phyloP scores from a whole-genome alignment of 495 filamentous ascomycete genomes.

The Hyaloscypha variabilis region DNA sequence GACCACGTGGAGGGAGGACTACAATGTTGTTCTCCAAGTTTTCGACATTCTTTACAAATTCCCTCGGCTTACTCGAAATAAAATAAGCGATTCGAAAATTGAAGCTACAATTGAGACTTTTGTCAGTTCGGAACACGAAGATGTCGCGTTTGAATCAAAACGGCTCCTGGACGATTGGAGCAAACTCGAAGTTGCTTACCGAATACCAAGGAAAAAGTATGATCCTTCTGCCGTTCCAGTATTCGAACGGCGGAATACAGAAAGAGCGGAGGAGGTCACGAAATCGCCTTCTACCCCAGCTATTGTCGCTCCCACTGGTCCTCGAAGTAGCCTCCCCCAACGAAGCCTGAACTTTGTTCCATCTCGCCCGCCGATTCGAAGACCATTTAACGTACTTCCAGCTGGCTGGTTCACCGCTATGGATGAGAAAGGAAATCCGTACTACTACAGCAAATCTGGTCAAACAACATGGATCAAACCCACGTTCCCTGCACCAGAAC shows the following conservation, averaged over 20 bases:
- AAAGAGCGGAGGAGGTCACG: conserved; percentile 56
- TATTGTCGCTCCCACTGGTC: conserved; percentile 63
- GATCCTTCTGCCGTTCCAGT: conserved; percentile 40
- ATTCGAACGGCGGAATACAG: conserved; percentile 69
- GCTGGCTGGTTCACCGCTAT: conserved; percentile 78
- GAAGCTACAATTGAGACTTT: conserved; percentile 79
- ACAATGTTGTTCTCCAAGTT: conserved; percentile 85
- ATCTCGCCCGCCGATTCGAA: conserved; percentile 58
- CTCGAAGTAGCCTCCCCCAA: conserved; percentile 65
- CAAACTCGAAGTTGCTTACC: conserved; percentile 87
- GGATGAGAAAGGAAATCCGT: conserved; percentile 66
- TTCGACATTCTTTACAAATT: conserved; percentile 88
- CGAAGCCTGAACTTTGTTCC: conserved; percentile 58
- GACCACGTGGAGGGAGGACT: conserved; percentile 81
- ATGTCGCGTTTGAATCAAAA: conserved; percentile 70
- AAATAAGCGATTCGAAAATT: conserved; percentile 95
- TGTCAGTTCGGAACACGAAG: conserved; percentile 67
- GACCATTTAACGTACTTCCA: conserved; percentile 64
- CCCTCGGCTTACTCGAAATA: conserved; percentile 92
- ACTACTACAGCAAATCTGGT: conserved; percentile 79
- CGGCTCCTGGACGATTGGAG: conserved; percentile 82
- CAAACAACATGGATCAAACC: conserved; percentile 80
- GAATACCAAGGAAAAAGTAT: conserved; percentile 80
- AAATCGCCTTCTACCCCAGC: conserved; percentile 40
- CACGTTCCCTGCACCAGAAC: conserved; percentile 64